Base-by-base conservation (phyloP, 495 filamentous ascomycete genomes). In the Recurvomyces mirabilis region DNA sequence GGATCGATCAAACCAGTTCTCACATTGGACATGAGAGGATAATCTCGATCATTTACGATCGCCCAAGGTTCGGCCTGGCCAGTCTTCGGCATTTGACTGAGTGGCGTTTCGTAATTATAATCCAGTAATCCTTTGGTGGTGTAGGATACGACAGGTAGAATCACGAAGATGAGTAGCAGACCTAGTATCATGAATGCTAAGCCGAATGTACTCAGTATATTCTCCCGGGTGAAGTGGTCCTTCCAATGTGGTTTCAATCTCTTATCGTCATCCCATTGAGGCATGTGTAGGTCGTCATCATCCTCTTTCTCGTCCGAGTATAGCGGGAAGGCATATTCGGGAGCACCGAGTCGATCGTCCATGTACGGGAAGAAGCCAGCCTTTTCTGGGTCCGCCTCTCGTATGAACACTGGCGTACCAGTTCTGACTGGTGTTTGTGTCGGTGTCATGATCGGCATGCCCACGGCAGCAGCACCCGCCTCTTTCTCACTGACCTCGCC, bases 1-100 rank as follows among this genome's bases (percentile, higher is more conserved):
- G 81, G 79, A 54, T 87, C 82, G 40, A 87, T 77, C 13, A 85
- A 61, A 0, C 73, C 69, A 13, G 35, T 64, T 22, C 82, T 69
- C 21, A 79, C 52, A 52, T 83, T 82, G 22, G 70, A 65, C 24
- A 87, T 55, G 17, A 82, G 52, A 2, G 73, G 67, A 37, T 64
- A 65, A 5, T 51, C 57, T 1, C 46, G 49, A 38, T 61, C 52
- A 32, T 62, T 66, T 25, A 65, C 57, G 28, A 44, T 51, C 12
- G 63, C 57, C 68, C 65, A 68, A 1, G 52, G 24, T 25, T 62
- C 47, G 11, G 49, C 17, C 24, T 56, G 28, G 0, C 39, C 32
- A 29, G 36, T 23, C 12, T 39, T 35, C 12, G 44, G 44, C 55
- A 61, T 60, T 32, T 62, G 51, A 42, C 56, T 46, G 12, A 62